Conservation (phyloP, 225 moss, liverwort and hornwort species). For the Anthoceros angustus region DNA sequence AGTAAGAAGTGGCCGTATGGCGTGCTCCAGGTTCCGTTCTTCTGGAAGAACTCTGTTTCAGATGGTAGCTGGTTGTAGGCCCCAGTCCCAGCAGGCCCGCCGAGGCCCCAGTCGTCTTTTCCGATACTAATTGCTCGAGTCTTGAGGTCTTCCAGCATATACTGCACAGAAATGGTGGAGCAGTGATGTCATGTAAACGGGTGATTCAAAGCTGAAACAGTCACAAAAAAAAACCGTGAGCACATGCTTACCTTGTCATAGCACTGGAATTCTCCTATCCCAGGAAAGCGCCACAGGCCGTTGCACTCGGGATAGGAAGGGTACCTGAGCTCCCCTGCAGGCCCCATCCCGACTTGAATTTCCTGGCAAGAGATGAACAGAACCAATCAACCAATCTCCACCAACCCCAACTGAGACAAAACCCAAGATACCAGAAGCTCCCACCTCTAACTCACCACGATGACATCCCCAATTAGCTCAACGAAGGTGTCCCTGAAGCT, state of each 20-base stretch:
- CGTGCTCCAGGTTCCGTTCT: slow-evolving; percentile 19
- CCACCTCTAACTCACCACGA: slow-evolving; percentile 13
- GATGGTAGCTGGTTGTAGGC: slow-evolving; percentile 37
- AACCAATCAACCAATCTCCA: background rate
- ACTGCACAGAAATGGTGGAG: slow-evolving; percentile 30
- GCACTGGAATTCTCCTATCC: slow-evolving; percentile 63
- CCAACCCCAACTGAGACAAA: too few relatives aligned
- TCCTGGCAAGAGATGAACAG: slow-evolving; percentile 7
- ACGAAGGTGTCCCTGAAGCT: slow-evolving; percentile 17
- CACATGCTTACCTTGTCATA: slow-evolving; percentile 15
- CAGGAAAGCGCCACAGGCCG: slow-evolving; percentile 55
- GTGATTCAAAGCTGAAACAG: too few relatives aligned
- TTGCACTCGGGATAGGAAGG: slow-evolving; percentile 46
- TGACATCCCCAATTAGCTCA: slow-evolving; percentile 12
- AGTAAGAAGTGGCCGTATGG: slow-evolving; percentile 47
- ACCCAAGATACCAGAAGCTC: too few relatives aligned
- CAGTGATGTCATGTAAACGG: background rate
- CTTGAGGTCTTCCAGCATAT: slow-evolving; percentile 32
- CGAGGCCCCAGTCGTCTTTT: slow-evolving; percentile 14
- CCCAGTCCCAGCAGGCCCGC: slow-evolving; percentile 37
- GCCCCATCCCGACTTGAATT: slow-evolving; percentile 27
- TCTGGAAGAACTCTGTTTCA: slow-evolving; percentile 32
- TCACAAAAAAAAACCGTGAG: background rate
- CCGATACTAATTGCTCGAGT: slow-evolving; percentile 18
- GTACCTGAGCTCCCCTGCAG: slow-evolving; percentile 64